Percentiles rank a stretch among this genome's conserved stretches.
Evolutionary conservation across 2,329 filamentous ascomycete genomes (phyloP).

Genomic region (Dactylellina parvicollis): DNA sequence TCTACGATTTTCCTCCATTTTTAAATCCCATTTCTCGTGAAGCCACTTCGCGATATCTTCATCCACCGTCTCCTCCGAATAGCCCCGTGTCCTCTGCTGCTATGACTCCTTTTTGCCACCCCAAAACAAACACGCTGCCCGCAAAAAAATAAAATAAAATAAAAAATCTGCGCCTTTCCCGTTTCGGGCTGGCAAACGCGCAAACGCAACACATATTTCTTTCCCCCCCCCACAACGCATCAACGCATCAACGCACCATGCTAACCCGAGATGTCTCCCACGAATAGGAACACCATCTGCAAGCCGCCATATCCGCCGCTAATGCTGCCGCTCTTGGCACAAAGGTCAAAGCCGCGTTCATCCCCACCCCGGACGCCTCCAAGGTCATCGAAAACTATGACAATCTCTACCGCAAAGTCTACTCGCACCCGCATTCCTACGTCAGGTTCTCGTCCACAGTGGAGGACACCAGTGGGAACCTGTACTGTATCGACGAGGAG

Average conservation of each 20-base stretch:
- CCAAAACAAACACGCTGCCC: constrained; percentile 3
- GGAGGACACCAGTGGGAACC: constrained; percentile 88
- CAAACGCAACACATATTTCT: constrained; percentile 46
- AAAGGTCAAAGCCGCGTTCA: constrained; percentile 72
- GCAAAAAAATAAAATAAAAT: constrained; percentile 13
- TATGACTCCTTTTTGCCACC: constrained; percentile 36
- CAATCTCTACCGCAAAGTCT: constrained; percentile 80
- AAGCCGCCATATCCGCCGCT: constrained; percentile 78
- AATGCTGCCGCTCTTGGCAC: constrained; percentile 67
- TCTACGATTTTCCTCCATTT: constrained; percentile 59
- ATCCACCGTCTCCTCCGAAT: constrained; percentile 41
- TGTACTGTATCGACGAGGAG: constrained; percentile 93
- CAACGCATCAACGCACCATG: constrained; percentile 15
- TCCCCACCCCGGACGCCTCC: constrained; percentile 72
- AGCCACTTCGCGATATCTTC: constrained; percentile 33
- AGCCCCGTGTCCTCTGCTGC: constrained; percentile 19
- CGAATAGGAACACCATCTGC: constrained; percentile 93
- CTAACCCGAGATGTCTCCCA: constrained; percentile 50
- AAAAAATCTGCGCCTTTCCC: constrained; percentile 28
- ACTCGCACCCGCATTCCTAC: constrained; percentile 87
- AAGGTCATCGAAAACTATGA: constrained; percentile 81
- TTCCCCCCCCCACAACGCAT: constrained; percentile 6
- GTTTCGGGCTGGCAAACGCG: constrained; percentile 23
- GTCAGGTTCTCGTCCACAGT: constrained; percentile 98
- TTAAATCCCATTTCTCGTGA: constrained; percentile 54